Conservation (phyloP, 2,329 filamentous ascomycete species). For the Neopestalotiopsis sp. region DNA sequence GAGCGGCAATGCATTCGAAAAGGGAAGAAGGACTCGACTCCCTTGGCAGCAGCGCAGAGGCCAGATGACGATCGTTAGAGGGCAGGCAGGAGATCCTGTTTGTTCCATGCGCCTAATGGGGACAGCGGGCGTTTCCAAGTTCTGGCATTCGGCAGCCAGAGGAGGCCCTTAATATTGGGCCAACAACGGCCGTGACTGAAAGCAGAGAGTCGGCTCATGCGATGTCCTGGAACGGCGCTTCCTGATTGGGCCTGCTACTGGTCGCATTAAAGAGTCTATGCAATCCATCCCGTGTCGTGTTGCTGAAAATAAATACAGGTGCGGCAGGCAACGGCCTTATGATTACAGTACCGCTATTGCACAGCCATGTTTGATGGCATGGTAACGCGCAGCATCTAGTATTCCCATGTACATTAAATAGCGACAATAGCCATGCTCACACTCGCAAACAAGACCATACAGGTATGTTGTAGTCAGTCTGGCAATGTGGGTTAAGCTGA, state of each 20-base stretch:
- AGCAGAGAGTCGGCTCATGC: slow-evolving; percentile 13
- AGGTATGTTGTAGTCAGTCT: too few species aligned
- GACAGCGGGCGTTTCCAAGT: slow-evolving; percentile 19
- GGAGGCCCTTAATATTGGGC: slow-evolving; percentile 15
- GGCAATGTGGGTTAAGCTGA: too few species aligned
- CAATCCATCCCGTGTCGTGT: slow-evolving; percentile 20
- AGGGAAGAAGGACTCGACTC: neutral
- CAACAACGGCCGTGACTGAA: slow-evolving; percentile 16
- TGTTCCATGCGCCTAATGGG: slow-evolving; percentile 2
- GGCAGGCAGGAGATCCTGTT: slow-evolving; percentile 14
- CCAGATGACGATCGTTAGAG: slow-evolving; percentile 18
- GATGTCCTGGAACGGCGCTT: slow-evolving; percentile 5
- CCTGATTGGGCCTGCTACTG: slow-evolving; percentile 16
- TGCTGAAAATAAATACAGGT: slow-evolving; percentile 28
- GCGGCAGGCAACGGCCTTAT: slow-evolving; percentile 20
- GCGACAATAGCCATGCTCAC: neutral
- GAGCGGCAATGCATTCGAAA: neutral
- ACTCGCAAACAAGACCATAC: neutral
- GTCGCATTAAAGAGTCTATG: slow-evolving; percentile 33
- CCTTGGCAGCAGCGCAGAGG: slow-evolving; percentile 12
- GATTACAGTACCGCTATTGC: neutral
- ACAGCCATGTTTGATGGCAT: slow-evolving; percentile 16
- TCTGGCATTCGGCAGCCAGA: neutral
- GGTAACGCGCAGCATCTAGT: neutral
- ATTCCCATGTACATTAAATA: neutral